Evolutionary conservation across 495 filamentous ascomycete genomes (phyloP).

Genomic region (Achaetomiella virescens): DNA sequence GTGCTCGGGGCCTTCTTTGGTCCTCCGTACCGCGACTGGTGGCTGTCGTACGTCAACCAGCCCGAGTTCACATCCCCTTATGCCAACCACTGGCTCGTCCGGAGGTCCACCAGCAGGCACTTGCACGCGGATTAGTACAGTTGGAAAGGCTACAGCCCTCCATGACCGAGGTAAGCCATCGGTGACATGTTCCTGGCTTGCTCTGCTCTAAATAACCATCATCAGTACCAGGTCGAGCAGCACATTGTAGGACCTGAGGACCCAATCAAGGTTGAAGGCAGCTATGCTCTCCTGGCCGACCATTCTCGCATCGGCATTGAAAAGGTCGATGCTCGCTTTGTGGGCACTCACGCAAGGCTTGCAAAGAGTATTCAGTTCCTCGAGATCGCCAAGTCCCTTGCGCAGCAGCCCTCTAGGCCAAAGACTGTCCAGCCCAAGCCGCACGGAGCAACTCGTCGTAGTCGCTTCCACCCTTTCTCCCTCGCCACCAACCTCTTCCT

Average conservation of each 20-base stretch:
- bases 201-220: not conserved
- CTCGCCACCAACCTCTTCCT: conserved; percentile 1
- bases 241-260: conserved; percentile 14
- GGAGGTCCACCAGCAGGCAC: conserved; percentile 19
- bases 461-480: too few species aligned
- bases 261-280: conserved; percentile 18
- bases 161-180: conserved; percentile 23
- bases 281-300: conserved; percentile 24
- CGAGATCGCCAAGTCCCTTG: conserved; percentile 16
- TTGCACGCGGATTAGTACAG: conserved; percentile 19
- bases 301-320: conserved; percentile 20
- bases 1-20: conserved; percentile 31
- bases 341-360: conserved; percentile 26
- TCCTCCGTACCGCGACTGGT: conserved; percentile 28
- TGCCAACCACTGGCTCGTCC: conserved; percentile 27
- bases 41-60: conserved; percentile 21
- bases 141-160: conserved; percentile 21
- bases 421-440: too few species aligned
- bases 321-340: conserved; percentile 23
- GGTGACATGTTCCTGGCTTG: not conserved
- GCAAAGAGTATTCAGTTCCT: conserved; percentile 21
- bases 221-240: conserved; percentile 20
- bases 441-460: too few species aligned
- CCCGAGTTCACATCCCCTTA: conserved; percentile 14
- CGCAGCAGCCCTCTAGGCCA: not conserved